Percentiles rank a stretch among this genome's conserved stretches.
These are phyloP conservation scores for Vickermania ingenoplastis DNA, from an alignment of 208 protist genomes.

Conservation along the genomic window DNA sequence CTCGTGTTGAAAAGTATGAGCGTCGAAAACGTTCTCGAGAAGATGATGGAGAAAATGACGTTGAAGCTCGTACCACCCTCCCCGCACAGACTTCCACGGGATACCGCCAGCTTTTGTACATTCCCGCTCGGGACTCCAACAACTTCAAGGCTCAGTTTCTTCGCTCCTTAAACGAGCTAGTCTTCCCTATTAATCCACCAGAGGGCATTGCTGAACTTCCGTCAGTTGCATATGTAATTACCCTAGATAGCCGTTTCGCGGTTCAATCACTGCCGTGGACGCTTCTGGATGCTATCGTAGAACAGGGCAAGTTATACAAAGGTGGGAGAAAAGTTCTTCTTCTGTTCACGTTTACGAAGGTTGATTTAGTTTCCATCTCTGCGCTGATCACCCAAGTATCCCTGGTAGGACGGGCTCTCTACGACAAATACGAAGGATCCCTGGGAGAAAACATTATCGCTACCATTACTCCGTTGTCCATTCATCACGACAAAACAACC, in stretches of 20 bases:
- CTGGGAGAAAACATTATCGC: conserved; percentile 20
- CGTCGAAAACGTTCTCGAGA: conserved; percentile 5
- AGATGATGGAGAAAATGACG: conserved; percentile 3
- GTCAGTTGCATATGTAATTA: conserved; percentile 63
- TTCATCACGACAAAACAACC: conserved; percentile 41
- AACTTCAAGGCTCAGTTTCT: conserved; percentile 72
- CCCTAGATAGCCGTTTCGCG: conserved; percentile 71
- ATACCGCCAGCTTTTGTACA: conserved; percentile 45
- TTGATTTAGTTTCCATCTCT: conserved; percentile 60
- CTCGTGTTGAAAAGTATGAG: conserved; percentile 35
- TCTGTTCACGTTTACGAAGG: conserved; percentile 74
- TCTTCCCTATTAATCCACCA: conserved; percentile 31
- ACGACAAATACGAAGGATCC: conserved; percentile 25
- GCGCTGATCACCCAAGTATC: conserved; percentile 73
- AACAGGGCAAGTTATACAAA: conserved; percentile 31
- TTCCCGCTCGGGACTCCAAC: conserved; percentile 44
- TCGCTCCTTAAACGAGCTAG: conserved; percentile 48
- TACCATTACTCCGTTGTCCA: conserved; percentile 53
- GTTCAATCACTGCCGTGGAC: conserved; percentile 76
- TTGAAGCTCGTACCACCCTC: conserved; percentile 4
- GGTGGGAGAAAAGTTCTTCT: conserved; percentile 56
- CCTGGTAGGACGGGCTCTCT: conserved; percentile 45
- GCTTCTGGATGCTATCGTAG: conserved; percentile 71
- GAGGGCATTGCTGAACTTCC: conserved; percentile 45
- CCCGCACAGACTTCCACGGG: conserved; percentile 19